phyloP scores from a whole-genome alignment of 768 basidiomycete species.

The Panaeolus papilionaceus region DNA sequence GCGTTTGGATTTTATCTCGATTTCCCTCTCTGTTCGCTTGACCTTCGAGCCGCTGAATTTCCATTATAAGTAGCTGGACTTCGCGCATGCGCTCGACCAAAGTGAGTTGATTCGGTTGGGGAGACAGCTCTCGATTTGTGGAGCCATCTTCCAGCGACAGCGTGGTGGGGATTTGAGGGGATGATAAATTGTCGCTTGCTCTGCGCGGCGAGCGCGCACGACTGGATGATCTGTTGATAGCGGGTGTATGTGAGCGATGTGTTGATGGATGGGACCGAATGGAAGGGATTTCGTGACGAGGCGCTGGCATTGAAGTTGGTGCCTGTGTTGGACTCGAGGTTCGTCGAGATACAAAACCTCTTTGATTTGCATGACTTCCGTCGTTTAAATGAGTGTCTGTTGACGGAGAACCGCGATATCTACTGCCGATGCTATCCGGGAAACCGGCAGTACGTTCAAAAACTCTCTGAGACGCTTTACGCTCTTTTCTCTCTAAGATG shows the following conservation, averaged over 20 bases:
- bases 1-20: conserved; percentile 22
- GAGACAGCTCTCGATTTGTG: background rate
- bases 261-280: background rate
- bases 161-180: background rate
- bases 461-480: background rate
- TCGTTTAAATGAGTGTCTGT: conserved; percentile 5
- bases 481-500: background rate
- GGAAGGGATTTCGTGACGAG: background rate
- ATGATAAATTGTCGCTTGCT: background rate
- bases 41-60: conserved; percentile 24
- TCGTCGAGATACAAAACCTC: background rate
- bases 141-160: background rate
- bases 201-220: background rate
- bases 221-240: background rate
- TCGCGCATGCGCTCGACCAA: conserved; percentile 25
- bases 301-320: background rate
- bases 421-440: conserved; percentile 3
- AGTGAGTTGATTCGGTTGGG: background rate
- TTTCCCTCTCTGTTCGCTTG: conserved; percentile 18
- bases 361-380: background rate
- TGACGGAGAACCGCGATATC: conserved; percentile 4
- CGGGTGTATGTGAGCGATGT: background rate
- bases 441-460: background rate
- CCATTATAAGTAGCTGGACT: conserved; percentile 25
- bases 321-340: background rate